Percentiles rank a stretch among this genome's conserved stretches.
Evolutionary conservation across 306 rosid species (phyloP).

Genomic region (Boehmeria nivea): DNA sequence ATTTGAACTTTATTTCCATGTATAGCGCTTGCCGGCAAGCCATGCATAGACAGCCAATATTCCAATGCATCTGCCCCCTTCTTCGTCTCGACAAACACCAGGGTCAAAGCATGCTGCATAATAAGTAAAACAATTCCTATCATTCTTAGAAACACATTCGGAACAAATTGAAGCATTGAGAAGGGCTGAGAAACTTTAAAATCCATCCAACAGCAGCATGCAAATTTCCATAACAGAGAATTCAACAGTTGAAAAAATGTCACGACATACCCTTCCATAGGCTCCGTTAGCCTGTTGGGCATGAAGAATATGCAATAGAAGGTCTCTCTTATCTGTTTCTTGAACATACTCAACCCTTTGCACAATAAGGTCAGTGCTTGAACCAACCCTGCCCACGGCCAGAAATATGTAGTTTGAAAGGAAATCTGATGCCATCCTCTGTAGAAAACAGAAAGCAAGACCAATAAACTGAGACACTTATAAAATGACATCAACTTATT

Average conservation of each 20-base stretch:
- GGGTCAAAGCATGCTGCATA: slow-evolving; percentile 26
- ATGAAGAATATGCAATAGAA: slow-evolving; percentile 21
- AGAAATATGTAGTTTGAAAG: slow-evolving; percentile 38
- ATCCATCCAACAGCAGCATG: background rate
- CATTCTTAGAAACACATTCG: too few species aligned
- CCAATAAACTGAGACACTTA: background rate
- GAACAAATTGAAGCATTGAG: too few species aligned
- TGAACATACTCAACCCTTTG: slow-evolving; percentile 26
- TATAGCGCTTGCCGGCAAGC: slow-evolving; percentile 31
- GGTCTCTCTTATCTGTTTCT: slow-evolving; percentile 23
- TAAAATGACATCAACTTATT: too few species aligned
- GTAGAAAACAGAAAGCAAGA: background rate
- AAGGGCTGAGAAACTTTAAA: background rate
- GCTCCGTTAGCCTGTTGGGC: slow-evolving; percentile 8
- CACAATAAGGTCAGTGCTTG: slow-evolving; percentile 32
- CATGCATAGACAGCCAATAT: slow-evolving; percentile 16
- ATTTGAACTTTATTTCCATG: slow-evolving; percentile 39
- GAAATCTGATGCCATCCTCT: slow-evolving; percentile 37
- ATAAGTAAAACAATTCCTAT: background rate
- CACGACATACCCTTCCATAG: slow-evolving; percentile 27
- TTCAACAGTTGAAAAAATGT: background rate
- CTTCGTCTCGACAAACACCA: slow-evolving; percentile 41
- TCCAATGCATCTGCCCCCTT: slow-evolving; percentile 33
- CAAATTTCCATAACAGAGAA: background rate
- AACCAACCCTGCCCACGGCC: slow-evolving; percentile 36